Conservation (phyloP, 2,329 filamentous ascomycete genomes). For the Aspergillus fijiensis region DNA sequence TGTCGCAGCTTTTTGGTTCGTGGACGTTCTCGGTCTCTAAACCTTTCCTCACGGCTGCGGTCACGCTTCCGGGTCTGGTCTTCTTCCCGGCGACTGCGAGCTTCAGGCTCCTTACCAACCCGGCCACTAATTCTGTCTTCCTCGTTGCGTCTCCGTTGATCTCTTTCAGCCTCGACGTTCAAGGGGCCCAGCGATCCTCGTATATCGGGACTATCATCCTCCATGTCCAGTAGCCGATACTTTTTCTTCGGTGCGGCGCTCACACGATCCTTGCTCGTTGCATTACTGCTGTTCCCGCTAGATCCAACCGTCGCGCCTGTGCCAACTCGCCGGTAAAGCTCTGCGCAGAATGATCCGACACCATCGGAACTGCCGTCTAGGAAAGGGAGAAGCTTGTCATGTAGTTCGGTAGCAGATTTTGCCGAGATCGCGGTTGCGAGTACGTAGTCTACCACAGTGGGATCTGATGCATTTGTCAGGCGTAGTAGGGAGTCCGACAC, state of each 20-base stretch:
- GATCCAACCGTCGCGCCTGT: conserved; percentile 20
- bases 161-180: conserved; percentile 40
- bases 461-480: conserved; percentile 56
- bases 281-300: conserved; percentile 14
- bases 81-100: conserved; percentile 29
- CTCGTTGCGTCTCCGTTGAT: conserved; percentile 26
- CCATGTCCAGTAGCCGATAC: conserved; percentile 57
- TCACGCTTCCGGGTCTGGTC: conserved; percentile 42
- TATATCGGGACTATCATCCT: conserved; percentile 42
- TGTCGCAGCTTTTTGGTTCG: conserved; percentile 54
- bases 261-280: conserved; percentile 17
- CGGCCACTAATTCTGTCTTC: conserved; percentile 2
- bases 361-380: conserved; percentile 52
- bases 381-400: conserved; percentile 54
- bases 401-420: conserved; percentile 49
- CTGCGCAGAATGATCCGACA: conserved; percentile 48
- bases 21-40: conserved; percentile 45
- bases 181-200: conserved; percentile 32
- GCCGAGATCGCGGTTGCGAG: conserved; percentile 54
- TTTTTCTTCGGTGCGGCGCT: conserved; percentile 45
- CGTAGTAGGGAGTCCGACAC: conserved; percentile 54
- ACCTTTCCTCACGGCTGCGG: conserved; percentile 36
- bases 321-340: conserved; percentile 42
- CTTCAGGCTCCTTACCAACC: conserved; percentile 25
- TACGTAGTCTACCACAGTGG: conserved; percentile 58